Conservation (phyloP, 208 protist genomes). For the Trichomonas tenax region DNA sequence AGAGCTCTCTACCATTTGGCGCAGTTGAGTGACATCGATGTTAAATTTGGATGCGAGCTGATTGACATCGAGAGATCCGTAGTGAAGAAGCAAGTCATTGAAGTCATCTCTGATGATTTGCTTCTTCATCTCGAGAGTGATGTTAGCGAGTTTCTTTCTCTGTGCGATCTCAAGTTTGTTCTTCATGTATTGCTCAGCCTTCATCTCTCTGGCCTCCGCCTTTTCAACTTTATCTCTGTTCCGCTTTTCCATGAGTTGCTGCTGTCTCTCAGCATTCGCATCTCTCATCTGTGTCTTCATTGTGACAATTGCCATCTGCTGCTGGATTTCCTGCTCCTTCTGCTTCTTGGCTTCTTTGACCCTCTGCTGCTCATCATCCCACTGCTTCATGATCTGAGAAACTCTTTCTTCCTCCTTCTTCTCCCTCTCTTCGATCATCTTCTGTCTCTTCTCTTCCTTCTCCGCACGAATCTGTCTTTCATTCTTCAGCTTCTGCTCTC, state of each 20-base stretch:
- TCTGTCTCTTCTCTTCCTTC: not conserved
- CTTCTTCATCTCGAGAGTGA: not conserved
- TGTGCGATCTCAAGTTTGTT: not conserved
- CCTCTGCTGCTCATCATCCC: not conserved
- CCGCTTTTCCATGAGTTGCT: not conserved
- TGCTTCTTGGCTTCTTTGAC: not conserved
- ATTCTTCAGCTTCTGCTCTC: not conserved
- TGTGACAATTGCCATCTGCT: not conserved
- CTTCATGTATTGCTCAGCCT: not conserved
- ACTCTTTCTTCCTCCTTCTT: not conserved
- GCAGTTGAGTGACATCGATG: not conserved
- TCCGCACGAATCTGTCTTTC: not conserved
- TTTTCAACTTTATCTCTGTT: not conserved
- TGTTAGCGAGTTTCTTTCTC: not conserved
- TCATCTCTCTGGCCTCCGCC: not conserved
- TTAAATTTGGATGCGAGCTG: not conserved
- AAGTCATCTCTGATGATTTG: not conserved
- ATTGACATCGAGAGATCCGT: not conserved
- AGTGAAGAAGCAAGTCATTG: not conserved
- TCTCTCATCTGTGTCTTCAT: not conserved
- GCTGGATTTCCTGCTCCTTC: not conserved
- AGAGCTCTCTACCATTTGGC: not conserved
- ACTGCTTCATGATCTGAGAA: not conserved
- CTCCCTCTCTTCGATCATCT: not conserved
- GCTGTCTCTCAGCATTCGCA: not conserved